Percentiles rank a stretch among this genome's conserved stretches.
These are phyloP conservation scores for Echium plantagineum DNA, from an alignment of 257 asterid species.

Conservation along the genomic window DNA sequence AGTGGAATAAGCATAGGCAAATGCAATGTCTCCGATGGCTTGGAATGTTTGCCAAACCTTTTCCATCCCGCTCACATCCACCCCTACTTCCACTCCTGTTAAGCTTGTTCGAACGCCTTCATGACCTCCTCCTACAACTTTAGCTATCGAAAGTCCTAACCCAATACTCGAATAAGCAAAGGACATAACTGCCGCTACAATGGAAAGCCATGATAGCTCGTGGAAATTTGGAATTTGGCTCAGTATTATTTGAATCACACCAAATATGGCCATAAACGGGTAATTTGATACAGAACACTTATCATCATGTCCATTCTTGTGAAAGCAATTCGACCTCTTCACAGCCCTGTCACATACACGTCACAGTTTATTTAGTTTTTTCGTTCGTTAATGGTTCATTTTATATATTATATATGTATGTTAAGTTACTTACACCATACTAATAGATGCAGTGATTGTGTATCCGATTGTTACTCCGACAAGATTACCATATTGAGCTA, in stretches of 20 bases:
- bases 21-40: slow-evolving; percentile 83
- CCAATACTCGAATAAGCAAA: slow-evolving; percentile 66
- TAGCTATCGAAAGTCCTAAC: slow-evolving; percentile 68
- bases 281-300: slow-evolving; percentile 36
- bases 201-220: slow-evolving; percentile 73
- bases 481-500: slow-evolving; percentile 62
- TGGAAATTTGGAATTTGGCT: slow-evolving; percentile 82
- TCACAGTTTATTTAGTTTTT: no score
- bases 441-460: slow-evolving; percentile 64
- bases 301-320: slow-evolving; percentile 38
- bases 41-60: slow-evolving; percentile 70
- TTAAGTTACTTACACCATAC: slow-evolving; percentile 71
- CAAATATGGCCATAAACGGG: slow-evolving; percentile 58
- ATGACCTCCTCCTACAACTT: slow-evolving; percentile 33
- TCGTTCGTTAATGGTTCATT: no score
- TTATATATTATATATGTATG: no score
- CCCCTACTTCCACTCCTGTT: slow-evolving; percentile 60
- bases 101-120: slow-evolving; percentile 29
- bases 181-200: slow-evolving; percentile 75
- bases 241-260: slow-evolving; percentile 44
- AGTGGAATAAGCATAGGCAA: slow-evolving; percentile 74
- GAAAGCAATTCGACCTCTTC: slow-evolving; percentile 67
- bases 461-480: slow-evolving; percentile 63
- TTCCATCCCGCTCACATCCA: slow-evolving; percentile 46
- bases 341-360: no score